These are phyloP conservation scores for Imleria badia DNA, from an alignment of 768 basidiomycete genomes.

Conservation along the genomic window DNA sequence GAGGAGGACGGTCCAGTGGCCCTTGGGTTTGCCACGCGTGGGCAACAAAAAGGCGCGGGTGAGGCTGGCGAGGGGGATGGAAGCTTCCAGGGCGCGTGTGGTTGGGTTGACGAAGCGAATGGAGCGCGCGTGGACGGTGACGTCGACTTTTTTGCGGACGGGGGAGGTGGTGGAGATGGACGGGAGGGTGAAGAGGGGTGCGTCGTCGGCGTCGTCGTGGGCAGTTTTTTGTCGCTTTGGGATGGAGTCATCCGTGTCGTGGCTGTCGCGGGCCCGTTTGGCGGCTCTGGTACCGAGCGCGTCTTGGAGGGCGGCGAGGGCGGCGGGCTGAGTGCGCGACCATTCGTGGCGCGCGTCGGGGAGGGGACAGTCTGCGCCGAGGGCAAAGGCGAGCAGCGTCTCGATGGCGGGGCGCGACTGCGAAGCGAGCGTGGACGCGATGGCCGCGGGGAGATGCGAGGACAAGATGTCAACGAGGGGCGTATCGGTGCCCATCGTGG, in stretches of 20 bases:
- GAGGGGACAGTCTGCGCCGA: conserved; percentile 29
- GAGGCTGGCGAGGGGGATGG: conserved; percentile 48
- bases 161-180: conserved; percentile 70
- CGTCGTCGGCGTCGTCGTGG: conserved; percentile 35
- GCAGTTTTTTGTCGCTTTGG: conserved; percentile 29
- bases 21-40: conserved; percentile 68
- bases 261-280: conserved; percentile 30
- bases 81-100: conserved; percentile 33
- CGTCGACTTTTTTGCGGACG: conserved; percentile 72
- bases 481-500: conserved; percentile 17
- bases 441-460: conserved; percentile 17
- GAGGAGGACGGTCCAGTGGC: conserved; percentile 72
- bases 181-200: conserved; percentile 57
- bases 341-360: conserved; percentile 21
- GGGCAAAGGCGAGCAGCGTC: conserved; percentile 28
- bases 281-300: conserved; percentile 3
- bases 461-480: conserved; percentile 24
- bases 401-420: conserved; percentile 24
- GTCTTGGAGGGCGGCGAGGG: conserved; percentile 23
- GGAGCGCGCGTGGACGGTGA: conserved; percentile 51
- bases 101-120: conserved; percentile 54
- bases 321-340: conserved; percentile 23
- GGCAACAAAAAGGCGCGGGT: conserved; percentile 70
- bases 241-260: no score
- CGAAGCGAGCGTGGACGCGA: conserved; percentile 5